Conservation (phyloP, 106 monocot genomes). For the Phalaenopsis aphrodite region DNA sequence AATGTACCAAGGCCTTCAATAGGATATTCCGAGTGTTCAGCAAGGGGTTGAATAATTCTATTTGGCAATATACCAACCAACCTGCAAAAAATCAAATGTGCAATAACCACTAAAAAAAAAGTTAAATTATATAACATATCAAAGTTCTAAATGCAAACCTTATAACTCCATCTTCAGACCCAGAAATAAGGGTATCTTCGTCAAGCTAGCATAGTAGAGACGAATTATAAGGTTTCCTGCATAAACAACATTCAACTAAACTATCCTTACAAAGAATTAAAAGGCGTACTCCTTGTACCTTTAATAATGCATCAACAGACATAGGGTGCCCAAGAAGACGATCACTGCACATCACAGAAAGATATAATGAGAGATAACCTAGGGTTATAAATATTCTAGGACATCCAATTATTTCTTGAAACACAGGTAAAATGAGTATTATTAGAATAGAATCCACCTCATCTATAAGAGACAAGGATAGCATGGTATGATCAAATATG, state of each 20-base stretch:
- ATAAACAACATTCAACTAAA: background rate
- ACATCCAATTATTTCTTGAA: background rate
- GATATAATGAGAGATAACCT: background rate
- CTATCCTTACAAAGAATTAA: background rate
- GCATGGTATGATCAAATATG: background rate
- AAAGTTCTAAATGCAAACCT: conserved; percentile 33
- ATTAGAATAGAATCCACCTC: background rate
- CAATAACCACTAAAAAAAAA: background rate
- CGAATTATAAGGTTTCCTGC: background rate
- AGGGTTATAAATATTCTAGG: background rate
- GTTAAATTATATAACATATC: background rate
- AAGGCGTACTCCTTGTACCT: conserved; percentile 33
- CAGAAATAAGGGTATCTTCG: conserved; percentile 94
- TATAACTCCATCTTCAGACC: conserved; percentile 86
- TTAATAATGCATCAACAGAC: conserved; percentile 75
- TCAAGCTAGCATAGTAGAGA: conserved; percentile 46
- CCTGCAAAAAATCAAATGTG: conserved; percentile 21
- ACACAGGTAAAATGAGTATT: background rate
- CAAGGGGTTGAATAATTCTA: conserved; percentile 76
- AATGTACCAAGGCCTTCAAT: conserved; percentile 78
- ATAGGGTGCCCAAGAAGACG: conserved; percentile 72
- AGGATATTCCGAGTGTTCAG: conserved; percentile 88
- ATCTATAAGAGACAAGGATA: background rate
- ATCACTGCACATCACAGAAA: conserved; percentile 55
- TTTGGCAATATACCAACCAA: conserved; percentile 89